Percentiles rank a stretch among this genome's conserved stretches.
Evolutionary conservation across 2,329 filamentous ascomycete species (phyloP).

Genomic region (Neofusicoccum ribis): DNA sequence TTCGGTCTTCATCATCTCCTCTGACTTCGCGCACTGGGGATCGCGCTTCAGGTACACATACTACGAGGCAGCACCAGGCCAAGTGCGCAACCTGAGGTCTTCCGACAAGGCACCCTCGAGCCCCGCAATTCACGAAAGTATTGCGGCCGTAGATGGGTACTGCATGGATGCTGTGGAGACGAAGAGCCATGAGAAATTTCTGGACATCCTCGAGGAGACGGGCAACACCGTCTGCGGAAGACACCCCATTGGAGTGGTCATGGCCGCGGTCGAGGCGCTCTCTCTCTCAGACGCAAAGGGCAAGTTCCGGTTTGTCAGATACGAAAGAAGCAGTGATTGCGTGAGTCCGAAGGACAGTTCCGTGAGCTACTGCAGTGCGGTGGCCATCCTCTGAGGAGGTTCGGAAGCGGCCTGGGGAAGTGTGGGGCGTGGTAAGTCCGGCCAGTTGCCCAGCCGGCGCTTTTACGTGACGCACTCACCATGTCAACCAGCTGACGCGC

Average conservation of each 20-base stretch:
- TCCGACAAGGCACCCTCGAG: slow-evolving; percentile 37
- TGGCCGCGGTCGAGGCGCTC: slow-evolving; percentile 79
- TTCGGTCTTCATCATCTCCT: slow-evolving; percentile 85
- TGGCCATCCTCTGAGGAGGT: slow-evolving; percentile 65
- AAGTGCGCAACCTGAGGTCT: slow-evolving; percentile 31
- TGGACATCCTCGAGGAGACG: slow-evolving; percentile 67
- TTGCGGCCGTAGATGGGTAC: slow-evolving; percentile 73
- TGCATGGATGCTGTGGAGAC: slow-evolving; percentile 84
- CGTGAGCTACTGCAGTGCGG: slow-evolving; percentile 93
- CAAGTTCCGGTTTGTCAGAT: slow-evolving; percentile 77
- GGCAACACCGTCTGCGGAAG: slow-evolving; percentile 91
- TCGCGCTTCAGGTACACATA: slow-evolving; percentile 78
- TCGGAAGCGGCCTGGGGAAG: background rate
- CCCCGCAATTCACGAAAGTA: slow-evolving; percentile 76
- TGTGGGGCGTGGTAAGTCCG: slow-evolving; percentile 10
- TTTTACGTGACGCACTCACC: background rate
- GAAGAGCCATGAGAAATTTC: slow-evolving; percentile 70
- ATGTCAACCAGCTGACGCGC: background rate
- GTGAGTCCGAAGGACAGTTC: slow-evolving; percentile 71
- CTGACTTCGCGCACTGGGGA: slow-evolving; percentile 98
- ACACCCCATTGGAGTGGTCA: slow-evolving; percentile 89
- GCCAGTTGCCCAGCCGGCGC: background rate
- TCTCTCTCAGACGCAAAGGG: slow-evolving; percentile 43
- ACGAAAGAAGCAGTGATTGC: slow-evolving; percentile 81
- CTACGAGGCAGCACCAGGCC: slow-evolving; percentile 60